These are phyloP conservation scores for Monilinia vaccinii-corymbosi DNA, from an alignment of 2,329 filamentous ascomycete genomes.

Conservation along the genomic window DNA sequence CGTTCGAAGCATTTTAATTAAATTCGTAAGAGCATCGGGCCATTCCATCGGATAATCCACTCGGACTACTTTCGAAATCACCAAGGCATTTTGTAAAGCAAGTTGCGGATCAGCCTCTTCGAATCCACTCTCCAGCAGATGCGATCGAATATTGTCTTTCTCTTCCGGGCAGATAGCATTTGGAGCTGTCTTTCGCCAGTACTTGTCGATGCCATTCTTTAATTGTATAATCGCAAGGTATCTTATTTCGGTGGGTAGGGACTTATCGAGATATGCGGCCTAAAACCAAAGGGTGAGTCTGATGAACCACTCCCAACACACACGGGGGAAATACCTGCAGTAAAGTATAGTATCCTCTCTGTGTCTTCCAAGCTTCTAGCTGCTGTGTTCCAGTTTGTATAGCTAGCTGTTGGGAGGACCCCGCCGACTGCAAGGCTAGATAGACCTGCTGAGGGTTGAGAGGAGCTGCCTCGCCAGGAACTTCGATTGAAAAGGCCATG, in stretches of 20 bases:
- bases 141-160: constrained; percentile 65
- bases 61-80: constrained; percentile 78
- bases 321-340: constrained; percentile 47
- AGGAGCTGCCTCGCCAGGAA: constrained; percentile 71
- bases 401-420: constrained; percentile 52
- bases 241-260: constrained; percentile 66
- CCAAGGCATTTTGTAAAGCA: constrained; percentile 79
- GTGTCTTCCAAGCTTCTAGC: constrained; percentile 61
- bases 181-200: constrained; percentile 62
- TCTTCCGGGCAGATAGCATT: constrained; percentile 67
- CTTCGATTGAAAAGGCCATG: constrained; percentile 68
- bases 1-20: constrained; percentile 56
- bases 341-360: constrained; percentile 55
- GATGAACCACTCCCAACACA: neutral
- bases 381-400: constrained; percentile 60
- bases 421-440: constrained; percentile 53
- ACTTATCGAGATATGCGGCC: constrained; percentile 73
- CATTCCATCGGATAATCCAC: constrained; percentile 87
- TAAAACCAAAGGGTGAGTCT: constrained; percentile 30
- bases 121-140: constrained; percentile 67
- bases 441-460: constrained; percentile 55
- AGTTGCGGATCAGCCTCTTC: constrained; percentile 67
- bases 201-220: constrained; percentile 93
- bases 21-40: constrained; percentile 51
- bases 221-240: constrained; percentile 89